Evolutionary conservation across 139 green algal genomes (phyloP), one percentile per base, ranked within the genome.

Genomic region (Auxenochlorella protothecoides): DNA sequence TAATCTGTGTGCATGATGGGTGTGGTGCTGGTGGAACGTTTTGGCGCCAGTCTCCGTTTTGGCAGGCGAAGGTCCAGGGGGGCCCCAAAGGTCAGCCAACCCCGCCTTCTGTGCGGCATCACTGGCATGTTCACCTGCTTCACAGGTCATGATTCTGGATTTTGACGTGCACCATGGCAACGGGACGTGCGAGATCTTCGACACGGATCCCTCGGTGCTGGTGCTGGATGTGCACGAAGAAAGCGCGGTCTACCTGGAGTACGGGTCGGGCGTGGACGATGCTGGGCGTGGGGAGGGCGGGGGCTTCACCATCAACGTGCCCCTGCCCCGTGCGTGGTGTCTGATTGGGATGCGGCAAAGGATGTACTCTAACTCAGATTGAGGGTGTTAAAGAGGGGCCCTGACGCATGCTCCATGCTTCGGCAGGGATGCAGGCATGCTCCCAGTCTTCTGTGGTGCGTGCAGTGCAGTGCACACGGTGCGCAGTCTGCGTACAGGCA

Each of bases 151-250:
- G 51, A 89, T 97, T 2, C 81, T 93, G 44, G 92, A 97, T 73
- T 96, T 92, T 73, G 92, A 96, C 75, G 90, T 96, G 9, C 90
- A 94, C 72, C 87, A 92, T 59, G 87, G 87, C 69, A 92, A 92
- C 66, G 90, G 90, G 74, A 94, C 88, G 0, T 76, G 92, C 55
- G 92, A 95, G 9, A 69, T 85, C 8, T 97, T 97, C 65, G 87
- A 87, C 54, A 65, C 79, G 0, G 91, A 97, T 73, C 79, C 84
- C 0, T 71, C 76, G 12, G 85, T 95, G 9, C 76, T 97, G 59
- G 97, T 96, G 76, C 69, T 97, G 59, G 89, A 75, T 68, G 93
- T 80, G 11, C 92, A 97, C 72, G 89, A 96, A 72, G 67, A 54
- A 8, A 70, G 81, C 55, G 59, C 56, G 13, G 57, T 44, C 59